Conservation (phyloP, 345 rosid species). For the Durio zibethinus region DNA sequence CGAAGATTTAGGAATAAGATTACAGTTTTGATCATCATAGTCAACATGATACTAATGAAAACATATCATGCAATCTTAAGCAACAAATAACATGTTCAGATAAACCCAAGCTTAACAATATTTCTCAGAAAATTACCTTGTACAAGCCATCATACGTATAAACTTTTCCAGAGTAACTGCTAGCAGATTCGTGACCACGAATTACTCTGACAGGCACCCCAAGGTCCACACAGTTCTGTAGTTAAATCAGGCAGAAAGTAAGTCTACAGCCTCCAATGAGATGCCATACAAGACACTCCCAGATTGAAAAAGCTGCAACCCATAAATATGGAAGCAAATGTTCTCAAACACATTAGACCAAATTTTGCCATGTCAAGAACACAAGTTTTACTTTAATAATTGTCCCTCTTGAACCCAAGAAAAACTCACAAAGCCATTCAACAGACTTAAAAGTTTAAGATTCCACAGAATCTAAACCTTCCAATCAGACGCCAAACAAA, state of each 20-base stretch:
- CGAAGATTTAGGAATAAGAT: background rate
- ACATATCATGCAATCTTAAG: conserved; percentile 6
- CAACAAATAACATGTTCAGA: background rate
- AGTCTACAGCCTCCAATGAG: background rate
- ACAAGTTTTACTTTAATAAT: background rate
- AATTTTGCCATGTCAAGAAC: background rate
- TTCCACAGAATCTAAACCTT: background rate
- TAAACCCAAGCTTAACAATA: background rate
- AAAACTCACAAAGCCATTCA: background rate
- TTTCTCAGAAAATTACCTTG: conserved; percentile 40
- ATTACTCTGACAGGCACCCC: conserved; percentile 70
- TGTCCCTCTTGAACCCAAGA: background rate
- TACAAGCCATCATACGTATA: conserved; percentile 95
- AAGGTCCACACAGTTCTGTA: conserved; percentile 71
- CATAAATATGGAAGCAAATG: background rate
- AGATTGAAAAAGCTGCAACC: background rate
- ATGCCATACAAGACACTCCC: background rate
- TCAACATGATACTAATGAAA: background rate
- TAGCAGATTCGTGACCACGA: conserved; percentile 69
- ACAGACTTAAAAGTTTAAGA: background rate
- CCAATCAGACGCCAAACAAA: background rate
- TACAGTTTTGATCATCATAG: background rate
- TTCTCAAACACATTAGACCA: background rate
- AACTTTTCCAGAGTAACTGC: conserved; percentile 66
- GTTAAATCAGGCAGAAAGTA: conserved; percentile 11